Conservation (phyloP, 1,284 basidiomycete genomes). For the Malassezia equina region DNA sequence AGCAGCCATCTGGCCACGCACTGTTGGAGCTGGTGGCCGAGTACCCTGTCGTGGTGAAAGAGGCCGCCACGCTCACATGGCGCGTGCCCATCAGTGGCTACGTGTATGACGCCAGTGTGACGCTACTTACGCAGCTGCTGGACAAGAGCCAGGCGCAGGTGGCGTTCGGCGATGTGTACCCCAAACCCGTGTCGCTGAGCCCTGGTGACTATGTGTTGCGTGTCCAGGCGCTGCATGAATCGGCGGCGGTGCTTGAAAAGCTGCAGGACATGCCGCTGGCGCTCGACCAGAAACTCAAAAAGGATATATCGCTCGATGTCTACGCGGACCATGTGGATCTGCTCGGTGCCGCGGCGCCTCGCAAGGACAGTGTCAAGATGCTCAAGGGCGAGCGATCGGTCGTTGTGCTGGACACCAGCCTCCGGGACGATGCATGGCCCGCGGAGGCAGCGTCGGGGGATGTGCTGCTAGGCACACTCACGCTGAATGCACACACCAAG, state of each 20-base stretch:
- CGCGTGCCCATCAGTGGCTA: slow-evolving; percentile 37
- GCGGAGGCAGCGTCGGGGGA: slow-evolving; percentile 45
- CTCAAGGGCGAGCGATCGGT: slow-evolving; percentile 41
- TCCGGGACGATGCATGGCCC: slow-evolving; percentile 42
- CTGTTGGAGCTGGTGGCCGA: slow-evolving; percentile 46
- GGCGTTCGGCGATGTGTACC: slow-evolving; percentile 47
- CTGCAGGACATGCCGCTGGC: slow-evolving; percentile 39
- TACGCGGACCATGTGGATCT: slow-evolving; percentile 46
- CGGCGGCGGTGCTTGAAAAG: slow-evolving; percentile 35
- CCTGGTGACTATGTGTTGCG: slow-evolving; percentile 47
- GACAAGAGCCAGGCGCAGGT: slow-evolving; percentile 40
- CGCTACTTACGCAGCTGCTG: slow-evolving; percentile 42
- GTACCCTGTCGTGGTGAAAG: slow-evolving; percentile 39
- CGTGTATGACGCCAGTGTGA: slow-evolving; percentile 46
- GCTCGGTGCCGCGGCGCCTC: slow-evolving; percentile 20
- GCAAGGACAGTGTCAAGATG: slow-evolving; percentile 37
- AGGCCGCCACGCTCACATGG: slow-evolving; percentile 34
- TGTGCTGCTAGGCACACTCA: slow-evolving; percentile 41
- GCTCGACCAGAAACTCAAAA: slow-evolving; percentile 44
- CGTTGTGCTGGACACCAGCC: slow-evolving; percentile 36
- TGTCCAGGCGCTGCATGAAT: slow-evolving; percentile 39
- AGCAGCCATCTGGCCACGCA: slow-evolving; percentile 39
- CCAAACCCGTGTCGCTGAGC: slow-evolving; percentile 40
- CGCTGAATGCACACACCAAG: slow-evolving; percentile 33
- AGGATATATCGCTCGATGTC: slow-evolving; percentile 36